A percentile compares a stretch with the other conserved stretches of the same genome.
These are phyloP conservation scores for Phytophthora crassamura DNA, from an alignment of 352 stramenopile genomes.

Conservation along the genomic window DNA sequence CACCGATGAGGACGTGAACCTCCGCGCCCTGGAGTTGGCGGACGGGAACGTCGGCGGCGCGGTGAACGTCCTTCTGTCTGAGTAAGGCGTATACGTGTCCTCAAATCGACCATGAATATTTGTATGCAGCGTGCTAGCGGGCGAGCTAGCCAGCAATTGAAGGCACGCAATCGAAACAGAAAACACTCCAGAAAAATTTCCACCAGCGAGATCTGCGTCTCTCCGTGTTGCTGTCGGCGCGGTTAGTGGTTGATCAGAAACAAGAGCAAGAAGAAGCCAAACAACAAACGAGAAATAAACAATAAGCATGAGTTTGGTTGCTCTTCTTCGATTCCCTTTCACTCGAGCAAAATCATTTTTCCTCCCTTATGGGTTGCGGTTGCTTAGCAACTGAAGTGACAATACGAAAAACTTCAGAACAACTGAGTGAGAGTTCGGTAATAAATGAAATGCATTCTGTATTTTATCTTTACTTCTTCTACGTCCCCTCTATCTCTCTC, in stretches of 20 bases:
- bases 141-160: neutral
- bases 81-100: conserved; percentile 30
- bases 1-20: conserved; percentile 51
- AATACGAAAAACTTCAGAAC: neutral
- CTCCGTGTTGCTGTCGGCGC: too few species aligned
- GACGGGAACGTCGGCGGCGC: conserved; percentile 58
- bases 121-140: conserved; percentile 14
- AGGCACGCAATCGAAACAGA: neutral
- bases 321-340: too few species aligned
- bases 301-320: too few species aligned
- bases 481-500: conserved; percentile 4
- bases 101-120: conserved; percentile 12
- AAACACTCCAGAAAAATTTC: conserved; percentile 7
- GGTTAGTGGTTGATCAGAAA: too few species aligned
- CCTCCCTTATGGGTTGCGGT: too few species aligned
- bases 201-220: neutral
- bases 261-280: too few species aligned
- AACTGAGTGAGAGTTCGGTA: neutral
- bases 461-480: too few species aligned
- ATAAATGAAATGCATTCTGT: conserved; percentile 9
- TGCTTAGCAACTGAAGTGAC: too few species aligned
- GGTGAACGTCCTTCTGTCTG: conserved; percentile 57
- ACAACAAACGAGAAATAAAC: too few species aligned
- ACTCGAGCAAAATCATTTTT: too few species aligned
- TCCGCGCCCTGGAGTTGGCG: conserved; percentile 45